Conservation (phyloP, 192 early-diverging fungal genomes). For the Coemansia sp. region DNA sequence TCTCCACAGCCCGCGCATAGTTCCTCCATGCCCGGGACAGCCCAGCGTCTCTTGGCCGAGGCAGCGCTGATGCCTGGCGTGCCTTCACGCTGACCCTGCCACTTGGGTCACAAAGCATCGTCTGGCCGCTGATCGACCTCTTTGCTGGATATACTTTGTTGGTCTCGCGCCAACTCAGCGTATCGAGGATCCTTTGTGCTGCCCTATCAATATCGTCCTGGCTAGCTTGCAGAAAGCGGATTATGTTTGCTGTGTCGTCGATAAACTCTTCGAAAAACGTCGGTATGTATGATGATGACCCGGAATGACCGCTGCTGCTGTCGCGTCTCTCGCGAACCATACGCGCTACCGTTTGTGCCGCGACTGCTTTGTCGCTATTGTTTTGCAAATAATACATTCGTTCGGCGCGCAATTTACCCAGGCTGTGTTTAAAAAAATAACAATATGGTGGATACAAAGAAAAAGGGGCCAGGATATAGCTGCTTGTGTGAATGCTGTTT, state of each 20-base stretch:
- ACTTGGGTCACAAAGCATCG: slow-evolving; percentile 15
- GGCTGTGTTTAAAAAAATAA: no score
- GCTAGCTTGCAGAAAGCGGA: slow-evolving; percentile 25
- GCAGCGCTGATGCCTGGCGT: slow-evolving; percentile 20
- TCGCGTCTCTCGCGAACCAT: neutral
- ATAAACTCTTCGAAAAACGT: slow-evolving; percentile 39
- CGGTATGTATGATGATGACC: slow-evolving; percentile 29
- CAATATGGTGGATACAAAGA: no score
- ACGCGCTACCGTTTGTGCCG: neutral
- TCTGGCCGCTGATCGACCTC: neutral
- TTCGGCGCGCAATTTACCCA: neutral
- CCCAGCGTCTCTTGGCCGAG: slow-evolving; percentile 4
- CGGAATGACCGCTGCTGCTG: neutral
- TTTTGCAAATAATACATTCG: neutral
- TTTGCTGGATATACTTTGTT: slow-evolving; percentile 41
- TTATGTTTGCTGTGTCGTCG: slow-evolving; percentile 22
- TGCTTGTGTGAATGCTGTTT: neutral
- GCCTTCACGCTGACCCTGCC: slow-evolving; percentile 34
- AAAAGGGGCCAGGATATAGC: no score
- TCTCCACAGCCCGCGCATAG: slow-evolving; percentile 23
- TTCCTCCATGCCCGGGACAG: slow-evolving; percentile 10
- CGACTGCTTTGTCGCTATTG: neutral
- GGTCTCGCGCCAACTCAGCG: slow-evolving; percentile 37
- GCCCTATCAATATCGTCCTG: slow-evolving; percentile 12
- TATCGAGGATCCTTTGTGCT: slow-evolving; percentile 12